A percentile compares a stretch with the other conserved stretches of the same genome.
Conservation (phyloP, 495 filamentous ascomycete species). For the Talaromyces adpressus region DNA sequence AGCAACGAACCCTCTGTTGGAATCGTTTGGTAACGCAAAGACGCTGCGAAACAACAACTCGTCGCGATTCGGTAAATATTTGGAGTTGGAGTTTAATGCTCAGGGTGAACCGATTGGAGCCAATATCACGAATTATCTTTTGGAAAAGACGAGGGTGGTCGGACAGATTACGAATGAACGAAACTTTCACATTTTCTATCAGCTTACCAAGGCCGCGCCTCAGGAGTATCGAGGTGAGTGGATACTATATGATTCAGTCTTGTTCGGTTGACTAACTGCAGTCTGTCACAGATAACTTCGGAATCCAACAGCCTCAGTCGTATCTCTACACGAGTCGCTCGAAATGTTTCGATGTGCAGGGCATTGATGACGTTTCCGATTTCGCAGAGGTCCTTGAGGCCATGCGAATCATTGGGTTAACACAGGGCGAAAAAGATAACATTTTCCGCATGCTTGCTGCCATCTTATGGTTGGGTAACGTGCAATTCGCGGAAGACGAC, state of each 20-base stretch:
- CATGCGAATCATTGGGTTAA: slow-evolving; percentile 89
- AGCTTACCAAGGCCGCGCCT: slow-evolving; percentile 92
- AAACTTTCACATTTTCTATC: slow-evolving; percentile 99
- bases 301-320: slow-evolving; percentile 83
- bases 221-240: slow-evolving; percentile 64
- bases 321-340: slow-evolving; percentile 94
- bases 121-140: slow-evolving; percentile 94
- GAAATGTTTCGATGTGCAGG: slow-evolving; percentile 88
- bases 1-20: slow-evolving; percentile 93
- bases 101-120: slow-evolving; percentile 93
- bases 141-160: slow-evolving; percentile 94
- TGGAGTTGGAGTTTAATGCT: slow-evolving; percentile 94
- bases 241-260: background rate
- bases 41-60: slow-evolving; percentile 99
- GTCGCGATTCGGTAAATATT: slow-evolving; percentile 94
- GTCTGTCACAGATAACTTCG: slow-evolving; percentile 55
- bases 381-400: slow-evolving; percentile 86
- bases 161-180: slow-evolving; percentile 93
- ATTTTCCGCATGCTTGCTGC: slow-evolving; percentile 95
- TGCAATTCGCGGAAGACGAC: slow-evolving; percentile 82
- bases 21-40: slow-evolving; percentile 98
- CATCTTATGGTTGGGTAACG: slow-evolving; percentile 91
- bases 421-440: slow-evolving; percentile 83
- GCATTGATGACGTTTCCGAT: slow-evolving; percentile 88
- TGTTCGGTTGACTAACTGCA: background rate